Conservation (phyloP, 257 asterid species). For the Anisodus acutangulus region DNA sequence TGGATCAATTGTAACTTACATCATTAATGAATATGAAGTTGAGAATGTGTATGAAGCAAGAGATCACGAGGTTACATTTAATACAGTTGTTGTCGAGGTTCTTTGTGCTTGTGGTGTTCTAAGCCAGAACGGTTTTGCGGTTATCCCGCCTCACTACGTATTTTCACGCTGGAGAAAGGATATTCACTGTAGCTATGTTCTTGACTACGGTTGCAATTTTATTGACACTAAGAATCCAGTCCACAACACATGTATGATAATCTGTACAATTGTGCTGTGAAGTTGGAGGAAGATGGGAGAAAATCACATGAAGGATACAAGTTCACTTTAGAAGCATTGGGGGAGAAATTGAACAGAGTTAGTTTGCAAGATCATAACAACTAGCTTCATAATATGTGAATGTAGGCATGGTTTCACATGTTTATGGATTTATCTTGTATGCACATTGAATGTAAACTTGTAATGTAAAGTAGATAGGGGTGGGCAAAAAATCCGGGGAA, state of each 20-base stretch:
- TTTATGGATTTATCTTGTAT: too few relatives aligned
- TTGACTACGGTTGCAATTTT: slow-evolving; percentile 40
- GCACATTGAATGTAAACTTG: neutral
- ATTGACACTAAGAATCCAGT: slow-evolving; percentile 57
- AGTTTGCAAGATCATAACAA: slow-evolving; percentile 35
- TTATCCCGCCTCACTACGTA: slow-evolving; percentile 61
- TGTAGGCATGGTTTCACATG: neutral
- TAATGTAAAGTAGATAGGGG: neutral
- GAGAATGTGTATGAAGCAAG: slow-evolving; percentile 47
- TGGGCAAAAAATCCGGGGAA: too few relatives aligned
- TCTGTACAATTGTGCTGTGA: slow-evolving; percentile 48
- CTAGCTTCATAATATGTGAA: neutral
- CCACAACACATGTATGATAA: slow-evolving; percentile 59
- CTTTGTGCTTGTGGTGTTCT: slow-evolving; percentile 56
- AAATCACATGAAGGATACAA: slow-evolving; percentile 54
- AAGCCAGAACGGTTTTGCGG: slow-evolving; percentile 54
- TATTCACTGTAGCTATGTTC: slow-evolving; percentile 39
- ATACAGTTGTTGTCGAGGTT: slow-evolving; percentile 45
- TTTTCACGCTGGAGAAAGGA: slow-evolving; percentile 69
- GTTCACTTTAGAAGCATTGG: slow-evolving; percentile 46
- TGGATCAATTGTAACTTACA: slow-evolving; percentile 43
- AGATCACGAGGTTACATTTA: slow-evolving; percentile 57
- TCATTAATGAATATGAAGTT: slow-evolving; percentile 49
- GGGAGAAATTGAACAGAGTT: slow-evolving; percentile 49
- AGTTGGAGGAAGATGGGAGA: slow-evolving; percentile 58